Conservation (phyloP, 2,329 filamentous ascomycete genomes). For the Ceratocystis variospora region DNA sequence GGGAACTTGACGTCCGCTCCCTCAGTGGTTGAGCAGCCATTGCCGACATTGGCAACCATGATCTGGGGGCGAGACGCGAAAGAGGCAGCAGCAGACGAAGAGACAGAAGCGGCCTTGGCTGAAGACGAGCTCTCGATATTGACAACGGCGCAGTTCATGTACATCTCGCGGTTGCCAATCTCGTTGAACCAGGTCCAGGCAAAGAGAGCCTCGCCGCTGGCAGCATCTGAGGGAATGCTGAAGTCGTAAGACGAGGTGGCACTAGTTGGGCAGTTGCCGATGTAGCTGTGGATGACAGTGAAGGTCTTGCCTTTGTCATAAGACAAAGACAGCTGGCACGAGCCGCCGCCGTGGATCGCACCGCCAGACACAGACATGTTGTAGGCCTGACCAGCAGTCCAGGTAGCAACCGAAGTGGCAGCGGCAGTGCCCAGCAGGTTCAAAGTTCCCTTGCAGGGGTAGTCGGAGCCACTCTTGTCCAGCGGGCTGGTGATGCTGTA, state of each 20-base stretch:
- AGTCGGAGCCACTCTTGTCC: conserved; percentile 45
- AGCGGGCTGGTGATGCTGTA: conserved; percentile 62
- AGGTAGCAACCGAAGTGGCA: conserved; percentile 45
- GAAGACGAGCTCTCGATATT: conserved; percentile 37
- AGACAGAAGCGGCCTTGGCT: conserved; percentile 19
- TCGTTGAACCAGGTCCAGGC: conserved; percentile 70
- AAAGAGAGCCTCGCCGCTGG: conserved; percentile 48
- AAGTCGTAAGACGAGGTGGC: conserved; percentile 45
- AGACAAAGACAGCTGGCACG: conserved; percentile 61
- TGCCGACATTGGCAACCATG: conserved; percentile 56
- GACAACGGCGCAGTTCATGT: conserved; percentile 71
- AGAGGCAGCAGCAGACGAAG: conserved; percentile 23
- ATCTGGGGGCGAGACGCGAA: conserved; percentile 49
- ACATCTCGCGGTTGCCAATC: conserved; percentile 67
- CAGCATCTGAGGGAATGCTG: conserved; percentile 49
- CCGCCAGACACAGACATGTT: conserved; percentile 50
- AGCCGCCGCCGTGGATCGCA: conserved; percentile 54
- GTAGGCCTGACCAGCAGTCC: conserved; percentile 47
- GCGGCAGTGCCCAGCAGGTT: conserved; percentile 34
- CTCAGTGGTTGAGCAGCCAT: conserved; percentile 45
- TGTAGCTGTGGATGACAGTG: conserved; percentile 49
- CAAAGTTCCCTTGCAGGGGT: conserved; percentile 59
- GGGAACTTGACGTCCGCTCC: conserved; percentile 50
- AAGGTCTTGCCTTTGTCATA: conserved; percentile 59
- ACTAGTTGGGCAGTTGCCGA: conserved; percentile 39